Conservation (phyloP, 2,329 filamentous ascomycete genomes). For the Stagonosporopsis rhizophila region DNA sequence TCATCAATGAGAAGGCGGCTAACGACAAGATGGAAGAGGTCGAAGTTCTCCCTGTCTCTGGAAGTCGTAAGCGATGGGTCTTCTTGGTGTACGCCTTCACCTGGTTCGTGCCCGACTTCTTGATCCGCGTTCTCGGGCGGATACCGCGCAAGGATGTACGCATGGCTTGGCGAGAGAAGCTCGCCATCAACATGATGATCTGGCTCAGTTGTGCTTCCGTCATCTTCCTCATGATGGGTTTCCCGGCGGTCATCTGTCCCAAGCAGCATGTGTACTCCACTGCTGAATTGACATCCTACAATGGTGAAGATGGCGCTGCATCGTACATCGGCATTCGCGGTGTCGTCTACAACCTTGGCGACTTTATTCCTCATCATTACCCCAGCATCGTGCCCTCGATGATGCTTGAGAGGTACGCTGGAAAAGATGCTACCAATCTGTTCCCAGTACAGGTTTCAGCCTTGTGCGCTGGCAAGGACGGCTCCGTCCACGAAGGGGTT, state of each 20-base stretch:
- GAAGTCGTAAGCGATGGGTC: slow-evolving; percentile 89
- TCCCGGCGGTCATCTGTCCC: slow-evolving; percentile 88
- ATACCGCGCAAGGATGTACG: slow-evolving; percentile 94
- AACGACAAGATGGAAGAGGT: slow-evolving; percentile 90
- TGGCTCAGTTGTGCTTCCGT: slow-evolving; percentile 82
- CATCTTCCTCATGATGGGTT: slow-evolving; percentile 87
- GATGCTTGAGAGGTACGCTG: slow-evolving; percentile 79
- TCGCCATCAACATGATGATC: slow-evolving; percentile 97
- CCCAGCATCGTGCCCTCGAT: slow-evolving; percentile 69
- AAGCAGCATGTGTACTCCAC: slow-evolving; percentile 87
- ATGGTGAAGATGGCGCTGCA: slow-evolving; percentile 71
- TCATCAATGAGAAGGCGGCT: slow-evolving; percentile 94
- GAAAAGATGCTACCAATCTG: slow-evolving; percentile 82
- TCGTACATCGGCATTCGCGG: slow-evolving; percentile 86
- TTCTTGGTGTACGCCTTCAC: slow-evolving; percentile 83
- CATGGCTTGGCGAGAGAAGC: slow-evolving; percentile 93
- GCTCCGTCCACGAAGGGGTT: slow-evolving; percentile 73
- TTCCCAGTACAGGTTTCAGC: slow-evolving; percentile 96
- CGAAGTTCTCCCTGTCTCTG: slow-evolving; percentile 79
- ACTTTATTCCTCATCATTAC: slow-evolving; percentile 80
- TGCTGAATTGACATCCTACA: slow-evolving; percentile 73
- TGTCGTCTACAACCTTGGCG: slow-evolving; percentile 81
- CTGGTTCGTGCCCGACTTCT: slow-evolving; percentile 85
- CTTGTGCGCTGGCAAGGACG: slow-evolving; percentile 80
- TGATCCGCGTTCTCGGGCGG: slow-evolving; percentile 76